phyloP scores from a whole-genome alignment of 148 eudicot species.

The Agrostemma githago region DNA sequence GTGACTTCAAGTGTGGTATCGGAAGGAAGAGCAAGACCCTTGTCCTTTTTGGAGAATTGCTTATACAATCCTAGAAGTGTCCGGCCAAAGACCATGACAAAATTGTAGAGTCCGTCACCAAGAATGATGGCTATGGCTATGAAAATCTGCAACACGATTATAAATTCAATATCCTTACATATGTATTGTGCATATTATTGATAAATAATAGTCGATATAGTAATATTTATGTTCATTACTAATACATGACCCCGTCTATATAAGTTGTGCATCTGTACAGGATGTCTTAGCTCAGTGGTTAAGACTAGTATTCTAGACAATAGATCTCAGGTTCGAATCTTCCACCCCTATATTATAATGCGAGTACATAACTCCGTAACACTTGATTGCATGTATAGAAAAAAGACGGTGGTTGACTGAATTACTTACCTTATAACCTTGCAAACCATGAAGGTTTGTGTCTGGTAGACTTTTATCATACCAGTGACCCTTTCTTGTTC shows the following conservation, averaged over 20 bases:
- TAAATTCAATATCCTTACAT: neutral
- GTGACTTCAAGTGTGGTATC: conserved; percentile 15
- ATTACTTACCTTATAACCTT: conserved; percentile 76
- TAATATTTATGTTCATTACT: too few species aligned
- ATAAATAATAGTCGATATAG: too few species aligned
- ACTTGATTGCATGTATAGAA: neutral
- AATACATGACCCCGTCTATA: too few species aligned
- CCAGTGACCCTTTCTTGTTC: conserved; percentile 66
- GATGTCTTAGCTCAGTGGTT: too few species aligned
- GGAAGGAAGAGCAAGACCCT: conserved; percentile 33
- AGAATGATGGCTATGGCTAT: conserved; percentile 81
- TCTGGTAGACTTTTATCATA: conserved; percentile 30
- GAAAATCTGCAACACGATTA: conserved; percentile 42
- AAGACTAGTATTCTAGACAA: too few species aligned
- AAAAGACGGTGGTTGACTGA: neutral
- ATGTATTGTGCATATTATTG: neutral
- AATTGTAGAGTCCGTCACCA: conserved; percentile 90
- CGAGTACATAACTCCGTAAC: too few species aligned
- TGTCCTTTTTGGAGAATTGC: conserved; percentile 33
- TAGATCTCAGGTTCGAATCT: too few species aligned
- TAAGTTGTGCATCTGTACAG: too few species aligned
- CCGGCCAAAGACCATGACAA: conserved; percentile 54
- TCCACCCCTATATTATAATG: too few species aligned
- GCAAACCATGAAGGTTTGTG: conserved; percentile 63
- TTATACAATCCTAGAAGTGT: conserved; percentile 49